Percentiles rank a stretch among this genome's conserved stretches.
These are phyloP conservation scores for Puccinia polysora DNA, from an alignment of 1,284 basidiomycete genomes.

Conservation along the genomic window DNA sequence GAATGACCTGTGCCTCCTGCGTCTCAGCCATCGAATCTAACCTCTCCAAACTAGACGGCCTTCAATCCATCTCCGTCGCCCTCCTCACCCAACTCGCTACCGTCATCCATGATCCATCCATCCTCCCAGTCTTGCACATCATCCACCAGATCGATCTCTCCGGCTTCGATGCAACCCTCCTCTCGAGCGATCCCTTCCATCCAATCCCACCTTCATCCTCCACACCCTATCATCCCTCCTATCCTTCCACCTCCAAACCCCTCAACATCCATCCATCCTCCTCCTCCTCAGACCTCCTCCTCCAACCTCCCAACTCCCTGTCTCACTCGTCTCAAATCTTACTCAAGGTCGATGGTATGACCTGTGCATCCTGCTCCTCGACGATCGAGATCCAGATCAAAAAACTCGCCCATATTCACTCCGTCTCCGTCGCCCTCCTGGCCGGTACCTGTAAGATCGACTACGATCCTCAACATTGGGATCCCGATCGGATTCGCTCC, in stretches of 20 bases:
- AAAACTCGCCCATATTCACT: constrained; percentile 68
- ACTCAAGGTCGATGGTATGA: constrained; percentile 84
- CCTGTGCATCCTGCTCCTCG: constrained; percentile 72
- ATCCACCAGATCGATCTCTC: constrained; percentile 86
- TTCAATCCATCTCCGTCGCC: constrained; percentile 82
- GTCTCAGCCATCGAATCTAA: constrained; percentile 89
- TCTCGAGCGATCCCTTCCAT: too few species aligned
- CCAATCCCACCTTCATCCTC: too few species aligned
- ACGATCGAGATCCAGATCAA: constrained; percentile 70
- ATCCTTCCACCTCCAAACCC: too few species aligned
- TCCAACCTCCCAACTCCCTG: background rate
- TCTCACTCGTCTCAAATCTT: constrained; percentile 57
- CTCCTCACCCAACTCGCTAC: constrained; percentile 87
- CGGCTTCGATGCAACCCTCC: constrained; percentile 71
- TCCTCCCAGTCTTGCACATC: constrained; percentile 77
- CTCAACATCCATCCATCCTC: background rate
- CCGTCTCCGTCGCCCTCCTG: constrained; percentile 67
- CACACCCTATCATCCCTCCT: too few species aligned
- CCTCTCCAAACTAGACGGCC: constrained; percentile 76
- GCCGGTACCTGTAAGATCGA: constrained; percentile 69
- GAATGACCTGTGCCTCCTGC: constrained; percentile 87
- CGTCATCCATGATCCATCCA: constrained; percentile 73
- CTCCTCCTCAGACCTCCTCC: constrained; percentile 52
- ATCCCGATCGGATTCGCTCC: constrained; percentile 78
- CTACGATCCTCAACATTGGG: constrained; percentile 66